A percentile compares a stretch with the other conserved stretches of the same genome.
Conservation (phyloP, 495 filamentous ascomycete species). For the Xylaria flabelliformis region DNA sequence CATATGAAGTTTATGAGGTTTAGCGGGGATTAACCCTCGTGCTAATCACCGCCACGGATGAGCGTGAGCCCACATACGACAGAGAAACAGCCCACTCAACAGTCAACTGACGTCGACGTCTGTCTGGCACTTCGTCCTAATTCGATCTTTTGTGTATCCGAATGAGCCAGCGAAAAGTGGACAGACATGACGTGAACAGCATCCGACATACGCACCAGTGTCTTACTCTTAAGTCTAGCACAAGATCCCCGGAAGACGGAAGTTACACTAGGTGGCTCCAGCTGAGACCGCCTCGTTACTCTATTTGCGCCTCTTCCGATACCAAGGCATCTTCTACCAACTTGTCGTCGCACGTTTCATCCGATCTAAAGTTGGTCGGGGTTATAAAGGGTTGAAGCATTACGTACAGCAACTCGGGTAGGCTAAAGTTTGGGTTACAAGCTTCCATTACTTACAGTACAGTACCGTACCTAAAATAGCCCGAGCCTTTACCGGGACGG, state of each 20-base stretch:
- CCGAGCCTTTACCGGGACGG: constrained; percentile 16
- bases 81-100: constrained; percentile 24
- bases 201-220: constrained; percentile 18
- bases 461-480: constrained; percentile 15
- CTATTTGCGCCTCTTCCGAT: background rate
- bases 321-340: background rate
- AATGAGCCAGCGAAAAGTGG: constrained; percentile 17
- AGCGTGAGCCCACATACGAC: constrained; percentile 24
- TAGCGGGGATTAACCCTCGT: constrained; percentile 15
- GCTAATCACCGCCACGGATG: constrained; percentile 1
- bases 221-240: background rate
- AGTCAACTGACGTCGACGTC: constrained; percentile 21
- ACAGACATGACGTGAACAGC: constrained; percentile 27
- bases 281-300: background rate
- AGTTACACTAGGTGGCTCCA: background rate
- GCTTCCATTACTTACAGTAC: background rate
- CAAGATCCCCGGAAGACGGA: background rate
- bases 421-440: background rate
- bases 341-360: background rate
- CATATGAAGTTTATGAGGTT: constrained; percentile 4
- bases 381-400: background rate
- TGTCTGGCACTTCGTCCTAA: constrained; percentile 6
- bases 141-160: background rate
- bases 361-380: background rate
- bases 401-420: background rate